These are phyloP conservation scores for Calonectria henricotiae DNA, from an alignment of 2,329 filamentous ascomycete genomes.

Conservation along the genomic window DNA sequence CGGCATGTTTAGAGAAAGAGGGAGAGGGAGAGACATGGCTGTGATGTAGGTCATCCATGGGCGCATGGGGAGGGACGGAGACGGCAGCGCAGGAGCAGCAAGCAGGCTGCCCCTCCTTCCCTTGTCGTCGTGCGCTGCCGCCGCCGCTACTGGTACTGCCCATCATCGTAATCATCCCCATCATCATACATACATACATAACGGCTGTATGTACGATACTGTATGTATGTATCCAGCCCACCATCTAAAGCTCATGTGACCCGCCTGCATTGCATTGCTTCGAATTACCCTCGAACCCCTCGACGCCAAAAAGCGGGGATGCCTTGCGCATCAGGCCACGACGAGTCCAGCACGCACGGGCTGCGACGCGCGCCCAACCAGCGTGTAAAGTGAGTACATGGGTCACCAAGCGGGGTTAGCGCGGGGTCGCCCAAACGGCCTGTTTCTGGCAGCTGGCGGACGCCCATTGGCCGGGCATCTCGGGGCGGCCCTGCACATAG, in stretches of 20 bases:
- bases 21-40: not conserved
- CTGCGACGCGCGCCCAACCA: slow-evolving; percentile 29
- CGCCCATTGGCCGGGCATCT: slow-evolving; percentile 44
- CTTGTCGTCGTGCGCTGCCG: not conserved
- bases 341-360: slow-evolving; percentile 26
- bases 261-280: slow-evolving; percentile 22
- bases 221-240: slow-evolving; percentile 2
- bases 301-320: slow-evolving; percentile 43
- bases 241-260: slow-evolving; percentile 4
- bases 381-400: slow-evolving; percentile 49
- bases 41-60: not conserved
- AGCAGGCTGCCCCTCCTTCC: slow-evolving; percentile 1
- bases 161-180: not conserved
- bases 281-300: slow-evolving; percentile 16
- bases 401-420: slow-evolving; percentile 37
- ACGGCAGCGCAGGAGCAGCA: too few relatives aligned
- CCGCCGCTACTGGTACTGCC: not conserved
- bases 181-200: slow-evolving; percentile 4
- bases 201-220: too few relatives aligned
- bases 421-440: slow-evolving; percentile 47
- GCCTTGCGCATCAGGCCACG: slow-evolving; percentile 50
- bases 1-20: not conserved
- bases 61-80: not conserved
- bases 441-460: slow-evolving; percentile 44
- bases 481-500: slow-evolving; percentile 17